These are phyloP conservation scores for Metrosideros polymorpha DNA, from an alignment of 441 rosid species.

Conservation along the genomic window DNA sequence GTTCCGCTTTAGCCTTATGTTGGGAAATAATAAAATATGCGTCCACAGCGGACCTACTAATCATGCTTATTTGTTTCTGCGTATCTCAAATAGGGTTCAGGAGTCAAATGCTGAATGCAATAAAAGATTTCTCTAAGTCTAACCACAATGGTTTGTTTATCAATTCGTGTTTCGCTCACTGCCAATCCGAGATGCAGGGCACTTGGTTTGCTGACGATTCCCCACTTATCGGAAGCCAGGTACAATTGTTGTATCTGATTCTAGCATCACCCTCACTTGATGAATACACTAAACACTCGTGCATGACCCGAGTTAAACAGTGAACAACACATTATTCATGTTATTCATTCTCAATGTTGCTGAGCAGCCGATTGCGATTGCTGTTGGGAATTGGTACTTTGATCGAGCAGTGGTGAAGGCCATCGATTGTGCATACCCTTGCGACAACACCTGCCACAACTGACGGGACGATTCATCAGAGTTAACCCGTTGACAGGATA, in stretches of 20 bases:
- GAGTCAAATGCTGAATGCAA: not conserved
- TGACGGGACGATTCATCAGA: not conserved
- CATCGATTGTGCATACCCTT: slow-evolving; percentile 82
- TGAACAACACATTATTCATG: not conserved
- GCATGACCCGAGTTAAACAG: not conserved
- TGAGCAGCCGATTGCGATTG: slow-evolving; percentile 75
- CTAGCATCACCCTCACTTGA: not conserved
- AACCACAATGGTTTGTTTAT: slow-evolving; percentile 3
- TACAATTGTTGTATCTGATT: not conserved
- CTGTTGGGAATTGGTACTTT: slow-evolving; percentile 99
- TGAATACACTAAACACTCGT: not conserved
- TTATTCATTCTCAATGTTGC: not conserved
- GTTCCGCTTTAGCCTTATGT: not conserved
- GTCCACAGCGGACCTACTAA: not conserved
- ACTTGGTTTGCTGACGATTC: slow-evolving; percentile 4
- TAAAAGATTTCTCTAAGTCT: not conserved
- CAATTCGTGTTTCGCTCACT: slow-evolving; percentile 10
- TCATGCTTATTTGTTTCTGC: not conserved
- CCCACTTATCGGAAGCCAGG: slow-evolving; percentile 1
- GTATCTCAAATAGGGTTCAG: not conserved
- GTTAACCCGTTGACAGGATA: not conserved
- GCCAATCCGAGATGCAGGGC: slow-evolving; percentile 9
- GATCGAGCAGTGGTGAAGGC: slow-evolving; percentile 53
- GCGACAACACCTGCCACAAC: slow-evolving; percentile 88
- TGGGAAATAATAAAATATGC: not conserved